Conservation (phyloP, 2,329 filamentous ascomycete genomes). For the Pseudocercospora macadamiae region DNA sequence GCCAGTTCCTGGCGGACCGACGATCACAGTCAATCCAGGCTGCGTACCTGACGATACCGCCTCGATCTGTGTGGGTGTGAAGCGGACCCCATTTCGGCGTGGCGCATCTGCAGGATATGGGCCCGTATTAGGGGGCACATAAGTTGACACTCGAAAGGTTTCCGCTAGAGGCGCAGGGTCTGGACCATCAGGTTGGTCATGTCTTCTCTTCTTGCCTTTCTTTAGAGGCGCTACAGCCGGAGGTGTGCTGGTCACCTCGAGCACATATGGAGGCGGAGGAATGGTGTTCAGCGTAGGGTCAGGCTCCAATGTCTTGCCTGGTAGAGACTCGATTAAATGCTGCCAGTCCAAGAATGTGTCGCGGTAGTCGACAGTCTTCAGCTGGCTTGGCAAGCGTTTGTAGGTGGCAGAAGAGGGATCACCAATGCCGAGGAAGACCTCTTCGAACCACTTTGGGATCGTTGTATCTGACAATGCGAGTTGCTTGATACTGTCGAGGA, state of each 20-base stretch:
- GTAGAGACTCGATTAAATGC: constrained; percentile 85
- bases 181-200: constrained; percentile 70
- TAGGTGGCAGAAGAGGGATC: constrained; percentile 88
- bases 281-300: constrained; percentile 70
- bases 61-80: constrained; percentile 88
- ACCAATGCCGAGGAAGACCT: constrained; percentile 96
- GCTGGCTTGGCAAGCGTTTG: constrained; percentile 75
- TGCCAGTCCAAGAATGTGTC: constrained; percentile 97
- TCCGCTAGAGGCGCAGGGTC: constrained; percentile 63
- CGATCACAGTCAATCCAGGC: constrained; percentile 88
- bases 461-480: constrained; percentile 83
- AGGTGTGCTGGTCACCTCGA: constrained; percentile 60
- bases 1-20: constrained; percentile 93
- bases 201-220: constrained; percentile 82
- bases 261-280: constrained; percentile 84
- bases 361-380: constrained; percentile 81
- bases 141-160: constrained; percentile 81
- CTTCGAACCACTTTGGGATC: constrained; percentile 88
- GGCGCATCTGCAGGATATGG: constrained; percentile 86
- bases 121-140: constrained; percentile 83
- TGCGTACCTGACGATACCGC: constrained; percentile 93
- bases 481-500: constrained; percentile 87
- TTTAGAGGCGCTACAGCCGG: constrained; percentile 50
- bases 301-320: constrained; percentile 83
- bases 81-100: constrained; percentile 80